Percentiles rank a stretch among this genome's conserved stretches.
These are phyloP conservation scores for Mimosa bimucronata DNA, from an alignment of 306 rosid species.

Conservation along the genomic window DNA sequence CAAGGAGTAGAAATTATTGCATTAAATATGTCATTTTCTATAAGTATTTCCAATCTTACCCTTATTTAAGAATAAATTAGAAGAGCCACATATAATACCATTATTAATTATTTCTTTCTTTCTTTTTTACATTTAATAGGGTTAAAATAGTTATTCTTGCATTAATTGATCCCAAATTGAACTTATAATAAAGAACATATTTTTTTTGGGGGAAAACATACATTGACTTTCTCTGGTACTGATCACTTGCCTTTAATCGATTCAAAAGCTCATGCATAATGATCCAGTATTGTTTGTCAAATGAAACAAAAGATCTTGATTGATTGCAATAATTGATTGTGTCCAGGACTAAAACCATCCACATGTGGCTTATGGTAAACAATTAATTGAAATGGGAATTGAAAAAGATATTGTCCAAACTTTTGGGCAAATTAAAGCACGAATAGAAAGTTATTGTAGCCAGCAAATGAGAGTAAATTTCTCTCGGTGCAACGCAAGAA, in stretches of 20 bases:
- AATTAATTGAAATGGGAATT: not conserved
- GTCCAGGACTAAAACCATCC: not conserved
- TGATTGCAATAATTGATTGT: not conserved
- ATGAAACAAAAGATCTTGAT: slow-evolving; percentile 1
- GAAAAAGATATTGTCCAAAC: not conserved
- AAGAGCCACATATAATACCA: too few species aligned
- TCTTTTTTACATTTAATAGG: too few species aligned
- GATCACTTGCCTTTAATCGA: not conserved
- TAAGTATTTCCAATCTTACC: too few species aligned
- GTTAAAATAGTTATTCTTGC: too few species aligned
- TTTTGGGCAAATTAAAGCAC: not conserved
- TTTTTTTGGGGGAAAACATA: too few species aligned
- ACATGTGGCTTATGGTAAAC: not conserved
- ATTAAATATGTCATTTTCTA: too few species aligned
- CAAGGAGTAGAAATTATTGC: too few species aligned
- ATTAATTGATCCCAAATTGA: too few species aligned
- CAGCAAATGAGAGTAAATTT: not conserved
- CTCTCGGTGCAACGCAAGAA: not conserved
- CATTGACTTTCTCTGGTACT: not conserved
- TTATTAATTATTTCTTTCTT: too few species aligned
- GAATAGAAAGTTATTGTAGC: not conserved
- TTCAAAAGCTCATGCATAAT: not conserved
- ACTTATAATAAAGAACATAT: too few species aligned
- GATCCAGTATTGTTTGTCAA: not conserved
- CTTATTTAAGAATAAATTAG: too few species aligned